Percentiles rank a stretch among this genome's conserved stretches.
Evolutionary conservation across 805 yeast genomes (phyloP).

Genomic region (Lachancea thermotolerans): DNA sequence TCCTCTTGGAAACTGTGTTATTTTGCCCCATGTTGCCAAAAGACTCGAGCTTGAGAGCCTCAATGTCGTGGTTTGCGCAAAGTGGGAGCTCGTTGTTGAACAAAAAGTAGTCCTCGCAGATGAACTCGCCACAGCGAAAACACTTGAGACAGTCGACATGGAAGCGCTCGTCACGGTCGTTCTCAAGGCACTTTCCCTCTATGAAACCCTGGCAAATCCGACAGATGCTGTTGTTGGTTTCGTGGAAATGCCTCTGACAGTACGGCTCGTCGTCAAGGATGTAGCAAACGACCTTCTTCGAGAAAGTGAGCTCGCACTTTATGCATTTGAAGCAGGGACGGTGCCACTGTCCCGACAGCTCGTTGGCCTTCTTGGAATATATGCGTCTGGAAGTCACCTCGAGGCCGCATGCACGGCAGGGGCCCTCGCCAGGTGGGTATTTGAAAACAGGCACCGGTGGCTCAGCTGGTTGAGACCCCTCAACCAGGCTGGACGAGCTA

Average conservation of each 20-base stretch:
- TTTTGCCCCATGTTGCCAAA: constrained; percentile 4
- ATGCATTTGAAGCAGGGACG: constrained; percentile 74
- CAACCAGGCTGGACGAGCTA: background rate
- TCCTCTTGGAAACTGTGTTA: constrained; percentile 25
- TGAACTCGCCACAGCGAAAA: constrained; percentile 45
- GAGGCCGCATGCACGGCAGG: constrained; percentile 67
- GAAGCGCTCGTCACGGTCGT: constrained; percentile 62
- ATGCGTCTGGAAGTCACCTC: constrained; percentile 60
- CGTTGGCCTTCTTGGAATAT: constrained; percentile 66
- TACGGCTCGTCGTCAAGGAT: constrained; percentile 74
- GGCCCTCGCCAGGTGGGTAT: constrained; percentile 61
- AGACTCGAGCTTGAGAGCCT: constrained; percentile 12
- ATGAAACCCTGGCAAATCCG: constrained; percentile 64
- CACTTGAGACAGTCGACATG: constrained; percentile 73
- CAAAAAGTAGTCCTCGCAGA: constrained; percentile 46
- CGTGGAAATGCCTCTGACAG: constrained; percentile 73
- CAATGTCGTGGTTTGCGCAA: constrained; percentile 28
- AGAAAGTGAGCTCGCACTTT: constrained; percentile 51
- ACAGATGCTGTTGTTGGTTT: constrained; percentile 69
- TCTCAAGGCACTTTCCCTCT: constrained; percentile 87
- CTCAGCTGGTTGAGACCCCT: background rate
- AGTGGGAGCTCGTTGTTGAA: constrained; percentile 25
- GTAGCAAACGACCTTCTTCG: constrained; percentile 60
- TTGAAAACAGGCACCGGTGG: constrained; percentile 7
- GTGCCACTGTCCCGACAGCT: constrained; percentile 88